These are phyloP conservation scores for Linnemannia schmuckeri DNA, from an alignment of 192 early-diverging fungal species.

Conservation along the genomic window DNA sequence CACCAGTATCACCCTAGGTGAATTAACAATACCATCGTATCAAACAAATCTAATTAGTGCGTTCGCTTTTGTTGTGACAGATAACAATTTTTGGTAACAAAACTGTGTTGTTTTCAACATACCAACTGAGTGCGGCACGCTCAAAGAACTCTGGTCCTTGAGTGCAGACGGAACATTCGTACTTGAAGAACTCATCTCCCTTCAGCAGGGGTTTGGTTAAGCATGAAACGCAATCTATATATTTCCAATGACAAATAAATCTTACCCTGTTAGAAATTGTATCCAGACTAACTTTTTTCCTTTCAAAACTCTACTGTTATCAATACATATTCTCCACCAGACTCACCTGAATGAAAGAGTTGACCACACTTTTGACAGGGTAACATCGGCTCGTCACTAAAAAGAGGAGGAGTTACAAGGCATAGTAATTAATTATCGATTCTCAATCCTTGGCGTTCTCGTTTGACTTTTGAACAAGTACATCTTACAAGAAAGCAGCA, in stretches of 20 bases:
- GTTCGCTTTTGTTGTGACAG: too few species aligned
- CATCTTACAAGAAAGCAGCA: not conserved
- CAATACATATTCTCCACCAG: not conserved
- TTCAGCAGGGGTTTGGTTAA: slow-evolving; percentile 69
- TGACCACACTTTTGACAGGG: slow-evolving; percentile 76
- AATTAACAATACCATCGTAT: not conserved
- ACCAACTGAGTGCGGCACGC: slow-evolving; percentile 80
- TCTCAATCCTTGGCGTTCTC: not conserved
- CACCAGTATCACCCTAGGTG: slow-evolving; percentile 65
- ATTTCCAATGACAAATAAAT: not conserved
- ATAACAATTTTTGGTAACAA: too few species aligned
- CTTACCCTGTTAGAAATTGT: not conserved
- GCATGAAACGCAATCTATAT: slow-evolving; percentile 73
- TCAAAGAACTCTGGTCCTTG: slow-evolving; percentile 73
- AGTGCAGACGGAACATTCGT: slow-evolving; percentile 82
- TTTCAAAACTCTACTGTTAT: not conserved
- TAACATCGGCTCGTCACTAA: slow-evolving; percentile 75
- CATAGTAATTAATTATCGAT: not conserved
- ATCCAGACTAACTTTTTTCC: not conserved
- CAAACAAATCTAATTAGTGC: not conserved
- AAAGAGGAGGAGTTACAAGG: not conserved
- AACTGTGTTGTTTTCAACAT: not conserved
- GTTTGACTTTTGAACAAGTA: not conserved
- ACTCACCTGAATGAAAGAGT: slow-evolving; percentile 81
- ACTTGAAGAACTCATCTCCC: slow-evolving; percentile 83